Percentiles rank a stretch among this genome's conserved stretches.
Evolutionary conservation across 1,139 yeast genomes (phyloP).

Genomic region (Protomyces gravidus): DNA sequence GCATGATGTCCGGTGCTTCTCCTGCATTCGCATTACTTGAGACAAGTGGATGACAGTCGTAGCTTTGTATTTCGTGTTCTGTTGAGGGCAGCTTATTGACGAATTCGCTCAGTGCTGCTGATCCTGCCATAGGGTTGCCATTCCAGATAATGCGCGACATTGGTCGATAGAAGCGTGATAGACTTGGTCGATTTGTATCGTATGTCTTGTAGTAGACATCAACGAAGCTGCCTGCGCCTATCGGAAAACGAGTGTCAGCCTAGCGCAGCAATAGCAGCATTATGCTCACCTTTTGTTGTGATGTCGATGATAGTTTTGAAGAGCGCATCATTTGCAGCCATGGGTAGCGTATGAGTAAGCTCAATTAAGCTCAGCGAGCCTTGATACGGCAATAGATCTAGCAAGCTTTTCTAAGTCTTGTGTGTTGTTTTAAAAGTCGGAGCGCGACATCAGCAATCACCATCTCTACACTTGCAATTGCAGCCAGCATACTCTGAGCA

Average conservation of each 20-base stretch:
- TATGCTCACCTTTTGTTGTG: slow-evolving; percentile 7
- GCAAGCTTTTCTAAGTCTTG: neutral
- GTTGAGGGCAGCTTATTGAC: slow-evolving; percentile 26
- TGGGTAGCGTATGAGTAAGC: no score
- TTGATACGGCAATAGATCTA: no score
- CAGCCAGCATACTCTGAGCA: no score
- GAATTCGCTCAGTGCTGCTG: slow-evolving; percentile 17
- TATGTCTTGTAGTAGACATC: slow-evolving; percentile 27
- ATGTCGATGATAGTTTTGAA: slow-evolving; percentile 24
- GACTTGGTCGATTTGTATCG: slow-evolving; percentile 28
- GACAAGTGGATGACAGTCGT: slow-evolving; percentile 30
- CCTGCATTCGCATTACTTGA: slow-evolving; percentile 25
- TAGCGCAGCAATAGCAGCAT: no score
- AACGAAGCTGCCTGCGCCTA: slow-evolving; percentile 29
- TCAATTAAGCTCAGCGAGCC: no score
- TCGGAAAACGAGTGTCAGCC: neutral
- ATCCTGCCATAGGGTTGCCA: slow-evolving; percentile 26
- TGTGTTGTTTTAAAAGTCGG: no score
- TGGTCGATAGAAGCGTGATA: slow-evolving; percentile 29
- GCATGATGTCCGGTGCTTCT: slow-evolving; percentile 25
- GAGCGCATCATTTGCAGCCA: slow-evolving; percentile 17
- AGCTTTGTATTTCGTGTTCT: slow-evolving; percentile 27
- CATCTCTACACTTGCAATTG: neutral
- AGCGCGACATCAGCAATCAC: neutral
- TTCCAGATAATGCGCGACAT: slow-evolving; percentile 29